These are phyloP conservation scores for Triticum aestivum DNA, from an alignment of 176 grass and related monocot species.

Conservation along the genomic window IWGSC_CS_RefSeq_v2.1 NC_057810.1:487279927-487280426, in stretches of 20 bases:
- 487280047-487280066: not conserved
- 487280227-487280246: not conserved
- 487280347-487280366: slow-evolving; percentile 14
- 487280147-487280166: not conserved
- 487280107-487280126: not conserved
- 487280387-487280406: slow-evolving; percentile 23
- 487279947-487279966: no score
- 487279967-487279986: no score
- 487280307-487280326: not conserved
- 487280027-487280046: no score
- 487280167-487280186: not conserved
- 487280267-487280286: not conserved
- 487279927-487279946: no score
- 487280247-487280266: not conserved
- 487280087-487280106: not conserved
- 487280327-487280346: slow-evolving; percentile 3
- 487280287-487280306: not conserved
- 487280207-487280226: not conserved
- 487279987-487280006: no score
- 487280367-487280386: slow-evolving; percentile 36
- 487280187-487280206: not conserved
- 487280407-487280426: not conserved
- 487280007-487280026: no score
- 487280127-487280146: not conserved
- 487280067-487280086: not conserved